Conservation (phyloP, 1,284 basidiomycete species). For the Melampsora larici-populina region DNA sequence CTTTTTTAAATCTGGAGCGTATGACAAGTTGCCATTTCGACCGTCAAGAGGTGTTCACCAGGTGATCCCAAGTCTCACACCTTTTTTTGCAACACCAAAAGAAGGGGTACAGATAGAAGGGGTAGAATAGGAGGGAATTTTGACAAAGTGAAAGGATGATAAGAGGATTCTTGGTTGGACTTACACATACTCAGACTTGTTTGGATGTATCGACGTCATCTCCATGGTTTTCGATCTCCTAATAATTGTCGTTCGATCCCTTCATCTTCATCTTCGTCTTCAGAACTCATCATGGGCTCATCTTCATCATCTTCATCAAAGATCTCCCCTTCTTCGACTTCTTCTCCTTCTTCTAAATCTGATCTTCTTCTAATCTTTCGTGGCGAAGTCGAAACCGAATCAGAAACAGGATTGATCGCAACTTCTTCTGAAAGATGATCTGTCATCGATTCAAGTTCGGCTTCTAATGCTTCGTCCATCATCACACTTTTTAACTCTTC, state of each 20-base stretch:
- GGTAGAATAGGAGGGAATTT: too few relatives aligned
- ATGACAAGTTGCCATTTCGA: too few relatives aligned
- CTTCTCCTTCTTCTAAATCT: neutral
- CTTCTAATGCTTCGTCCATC: conserved; percentile 45
- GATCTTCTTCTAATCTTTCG: conserved; percentile 2
- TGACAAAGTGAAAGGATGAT: too few relatives aligned
- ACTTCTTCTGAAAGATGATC: neutral
- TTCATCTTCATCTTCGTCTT: conserved; percentile 7
- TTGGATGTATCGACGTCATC: too few relatives aligned
- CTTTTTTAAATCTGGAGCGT: too few relatives aligned
- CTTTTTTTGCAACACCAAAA: too few relatives aligned
- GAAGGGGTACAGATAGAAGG: too few relatives aligned
- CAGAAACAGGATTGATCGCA: neutral
- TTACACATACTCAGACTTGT: too few relatives aligned
- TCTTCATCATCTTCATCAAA: neutral
- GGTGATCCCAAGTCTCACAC: too few relatives aligned
- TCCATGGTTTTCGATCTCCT: neutral
- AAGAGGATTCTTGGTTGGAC: too few relatives aligned
- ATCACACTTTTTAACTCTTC: conserved; percentile 43
- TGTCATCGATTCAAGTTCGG: conserved; percentile 44
- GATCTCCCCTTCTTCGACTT: neutral
- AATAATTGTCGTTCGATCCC: conserved; percentile 8
- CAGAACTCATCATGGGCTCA: neutral
- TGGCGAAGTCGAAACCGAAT: neutral
- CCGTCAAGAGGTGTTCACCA: too few relatives aligned